Base-by-base conservation (phyloP, 345 rosid species). In the Adansonia digitata region DNA sequence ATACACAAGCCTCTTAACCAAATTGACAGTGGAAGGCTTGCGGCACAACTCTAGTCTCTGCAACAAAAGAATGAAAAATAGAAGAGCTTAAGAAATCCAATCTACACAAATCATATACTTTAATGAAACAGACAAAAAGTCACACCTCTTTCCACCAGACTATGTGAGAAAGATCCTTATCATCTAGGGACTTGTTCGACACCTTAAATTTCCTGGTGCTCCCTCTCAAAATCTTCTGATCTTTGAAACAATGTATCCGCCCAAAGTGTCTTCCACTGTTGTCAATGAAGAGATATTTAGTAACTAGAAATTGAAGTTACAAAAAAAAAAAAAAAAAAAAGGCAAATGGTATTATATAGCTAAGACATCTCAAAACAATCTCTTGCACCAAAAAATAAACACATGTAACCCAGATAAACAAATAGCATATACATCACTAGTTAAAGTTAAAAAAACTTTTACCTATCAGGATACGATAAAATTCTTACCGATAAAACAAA, bases 121-220 rank as follows among this genome's bases (percentile, higher is more conserved):
- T 35, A 74, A 74, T 5, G 27, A 72, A 49, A 51, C n/a, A 71
- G 10, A 76, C 67, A 24, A 82, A 51, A 2, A 29, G 40, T 3
- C 77, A 9, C 59, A 92, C 98, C 92, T 94, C 97, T 83, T 85
- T 90, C 98, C 97, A 92, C 98, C 97, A 94, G 9, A 85, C 52
- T 59, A 94, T 59, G 76, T 92, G 94, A 69, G 92, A 80, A 74
- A 88, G 84, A 86, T 89, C 88, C 82, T 87, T 91, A 31, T 91
- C 97, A 71, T 69, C 83, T 59, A 86, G 81, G 71, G 66, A 77
- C 75, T 82, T 83, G 66, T 71, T 79, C 3, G 84, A 65, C 60
- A 77, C 79, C 82, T 82, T 88, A 51, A 62, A 31, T 81, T 88
- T 92, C 87, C 80, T 87, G 8, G 82, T 26, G 52, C 75, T 73